Percentiles rank a stretch among this genome's conserved stretches.
Evolutionary conservation across 352 stramenopile species (phyloP).

Genomic region (Saprolegnia parasitica): DNA sequence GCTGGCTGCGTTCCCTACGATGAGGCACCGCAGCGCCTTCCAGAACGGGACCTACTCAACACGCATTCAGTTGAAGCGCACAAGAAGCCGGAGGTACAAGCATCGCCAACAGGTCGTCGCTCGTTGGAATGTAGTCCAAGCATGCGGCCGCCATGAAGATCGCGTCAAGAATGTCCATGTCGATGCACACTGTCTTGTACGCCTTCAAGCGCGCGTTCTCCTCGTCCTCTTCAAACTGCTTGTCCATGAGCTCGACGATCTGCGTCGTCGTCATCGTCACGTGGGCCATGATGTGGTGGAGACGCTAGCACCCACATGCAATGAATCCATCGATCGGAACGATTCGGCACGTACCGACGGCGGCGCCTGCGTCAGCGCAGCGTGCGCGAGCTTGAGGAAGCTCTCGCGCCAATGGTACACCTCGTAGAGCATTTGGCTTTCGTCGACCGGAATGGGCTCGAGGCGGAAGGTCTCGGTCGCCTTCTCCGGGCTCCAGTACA

Average conservation of each 20-base stretch:
- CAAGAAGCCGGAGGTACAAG: neutral
- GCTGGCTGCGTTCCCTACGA: constrained; percentile 11
- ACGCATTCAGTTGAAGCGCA: neutral
- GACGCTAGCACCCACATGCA: neutral
- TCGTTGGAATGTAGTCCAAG: neutral
- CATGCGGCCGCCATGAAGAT: constrained; percentile 21
- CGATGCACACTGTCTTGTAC: constrained; percentile 19
- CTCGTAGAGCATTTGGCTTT: constrained; percentile 20
- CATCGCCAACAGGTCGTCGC: neutral
- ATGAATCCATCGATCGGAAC: neutral
- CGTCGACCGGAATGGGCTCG: neutral
- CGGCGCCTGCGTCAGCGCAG: neutral
- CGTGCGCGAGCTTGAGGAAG: constrained; percentile 15
- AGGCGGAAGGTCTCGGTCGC: neutral
- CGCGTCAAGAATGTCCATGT: constrained; percentile 22
- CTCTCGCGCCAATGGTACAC: constrained; percentile 24
- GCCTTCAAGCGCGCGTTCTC: neutral
- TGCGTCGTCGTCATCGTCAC: constrained; percentile 1
- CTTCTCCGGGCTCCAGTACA: constrained; percentile 15
- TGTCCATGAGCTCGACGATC: constrained; percentile 26
- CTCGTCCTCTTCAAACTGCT: neutral
- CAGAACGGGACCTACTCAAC: constrained; percentile 15
- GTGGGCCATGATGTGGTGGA: constrained; percentile 9
- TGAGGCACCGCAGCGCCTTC: constrained; percentile 16
- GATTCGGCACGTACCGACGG: neutral